Evolutionary conservation across 1,139 yeast species (phyloP), one percentile per base, ranked within the genome.

Genomic region (Yamadazyma songkhlaensis): DNA sequence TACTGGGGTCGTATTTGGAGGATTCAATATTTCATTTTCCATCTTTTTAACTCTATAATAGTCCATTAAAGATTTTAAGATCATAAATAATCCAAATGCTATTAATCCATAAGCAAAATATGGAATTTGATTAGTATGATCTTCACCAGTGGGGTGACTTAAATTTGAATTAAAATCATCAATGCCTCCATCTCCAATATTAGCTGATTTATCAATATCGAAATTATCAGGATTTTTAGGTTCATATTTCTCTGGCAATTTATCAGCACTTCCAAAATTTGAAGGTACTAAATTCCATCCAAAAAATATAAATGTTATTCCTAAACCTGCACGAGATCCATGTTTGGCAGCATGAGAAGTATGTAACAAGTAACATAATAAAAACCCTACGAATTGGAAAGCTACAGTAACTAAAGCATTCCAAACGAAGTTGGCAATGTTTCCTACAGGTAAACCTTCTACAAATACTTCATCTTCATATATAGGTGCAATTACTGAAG

Each of bases 281-380:
- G 75, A 66, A 0, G 96, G 95, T 25, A 83, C 69, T 64, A 88
- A 72, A 37, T 77, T 73, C 57, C 78, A 82, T 2, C 96, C 96
- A 49, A 82, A 81, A 45, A 84, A 78, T 34, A 90, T 69, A 48
- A 94, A 76, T 0, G 96, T 89, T 39, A 87, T 60, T 2, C 98
- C 98, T 39, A 92, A 67, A 0, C 99, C 99, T 10, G 92, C 86
- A 43, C 96, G 72, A 2, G 97, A 84, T 6, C 99, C 99, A 51
- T 90, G 92, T 55, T 88, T 88, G 4, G 97, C 96, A 6, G 97
- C 97, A 56, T 92, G 98, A 2, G 97, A 87, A 1, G 98, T 90
- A 62, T 92, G 98, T 39, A 94, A 67, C 35, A 92, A 67, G 58
- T 90, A 92, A 17, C 98, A 90, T 39, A 92, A 71, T 36, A 92